phyloP scores from a whole-genome alignment of 768 basidiomycete genomes.

The Lentinula lateritia region DNA sequence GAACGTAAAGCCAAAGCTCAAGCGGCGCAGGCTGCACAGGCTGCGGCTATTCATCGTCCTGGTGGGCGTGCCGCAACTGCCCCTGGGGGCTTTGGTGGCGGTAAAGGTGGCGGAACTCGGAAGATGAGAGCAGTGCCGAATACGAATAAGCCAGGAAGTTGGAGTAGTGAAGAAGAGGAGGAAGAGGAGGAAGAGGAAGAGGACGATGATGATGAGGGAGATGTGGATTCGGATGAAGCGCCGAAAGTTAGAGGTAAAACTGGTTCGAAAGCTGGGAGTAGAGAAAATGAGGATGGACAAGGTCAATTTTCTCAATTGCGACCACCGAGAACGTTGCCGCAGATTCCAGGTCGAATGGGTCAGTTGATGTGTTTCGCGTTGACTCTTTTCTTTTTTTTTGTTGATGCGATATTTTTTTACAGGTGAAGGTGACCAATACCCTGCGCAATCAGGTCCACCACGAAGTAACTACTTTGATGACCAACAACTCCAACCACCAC shows the following conservation, averaged over 20 bases:
- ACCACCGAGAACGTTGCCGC: slow-evolving; percentile 60
- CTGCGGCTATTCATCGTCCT: slow-evolving; percentile 72
- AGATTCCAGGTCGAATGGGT: slow-evolving; percentile 48
- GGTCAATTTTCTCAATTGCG: slow-evolving; percentile 29
- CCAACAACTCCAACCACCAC: no score
- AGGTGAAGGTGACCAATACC: no score
- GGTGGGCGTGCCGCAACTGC: slow-evolving; percentile 35
- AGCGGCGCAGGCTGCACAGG: slow-evolving; percentile 76
- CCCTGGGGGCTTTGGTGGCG: slow-evolving; percentile 18
- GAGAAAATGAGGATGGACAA: neutral
- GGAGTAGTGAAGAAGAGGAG: slow-evolving; percentile 80
- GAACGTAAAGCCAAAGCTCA: slow-evolving; percentile 82
- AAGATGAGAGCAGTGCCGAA: slow-evolving; percentile 39
- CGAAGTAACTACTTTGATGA: no score
- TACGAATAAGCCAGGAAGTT: slow-evolving; percentile 56
- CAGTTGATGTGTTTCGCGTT: slow-evolving; percentile 14
- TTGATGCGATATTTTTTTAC: no score
- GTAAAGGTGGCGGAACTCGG: slow-evolving; percentile 37
- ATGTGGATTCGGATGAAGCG: neutral
- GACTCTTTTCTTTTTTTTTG: neutral
- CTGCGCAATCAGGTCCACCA: no score
- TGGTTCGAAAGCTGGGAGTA: slow-evolving; percentile 9
- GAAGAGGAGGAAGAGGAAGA: slow-evolving; percentile 80
- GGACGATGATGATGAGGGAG: slow-evolving; percentile 48
- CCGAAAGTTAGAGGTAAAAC: slow-evolving; percentile 18